Percentiles rank a stretch among this genome's conserved stretches.
Evolutionary conservation across 768 basidiomycete species (phyloP).

Genomic region (Suillus variegatus): DNA sequence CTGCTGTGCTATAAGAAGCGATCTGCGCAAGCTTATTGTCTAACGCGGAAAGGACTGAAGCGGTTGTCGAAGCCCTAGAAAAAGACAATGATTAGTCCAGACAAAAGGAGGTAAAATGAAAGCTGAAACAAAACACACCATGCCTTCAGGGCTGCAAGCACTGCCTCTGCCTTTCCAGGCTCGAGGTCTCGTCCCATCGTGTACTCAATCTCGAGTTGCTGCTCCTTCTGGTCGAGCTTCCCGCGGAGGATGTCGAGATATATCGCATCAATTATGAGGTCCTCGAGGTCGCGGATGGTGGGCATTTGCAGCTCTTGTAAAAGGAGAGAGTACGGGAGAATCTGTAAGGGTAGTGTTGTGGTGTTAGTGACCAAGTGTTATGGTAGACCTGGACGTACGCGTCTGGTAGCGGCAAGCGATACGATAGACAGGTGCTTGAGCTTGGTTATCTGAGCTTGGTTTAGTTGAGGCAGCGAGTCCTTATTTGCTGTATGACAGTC

Average conservation of each 20-base stretch:
- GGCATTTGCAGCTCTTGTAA: constrained; percentile 71
- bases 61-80: constrained; percentile 68
- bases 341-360: constrained; percentile 42
- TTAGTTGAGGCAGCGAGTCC: constrained; percentile 64
- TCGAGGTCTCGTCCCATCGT: constrained; percentile 93
- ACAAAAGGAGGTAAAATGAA: background rate
- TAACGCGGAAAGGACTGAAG: constrained; percentile 68
- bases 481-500: constrained; percentile 54
- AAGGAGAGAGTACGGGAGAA: constrained; percentile 78
- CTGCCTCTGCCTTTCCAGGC: constrained; percentile 61
- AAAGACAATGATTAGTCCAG: constrained; percentile 15
- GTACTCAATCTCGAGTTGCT: constrained; percentile 89
- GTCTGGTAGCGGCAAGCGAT: constrained; percentile 71
- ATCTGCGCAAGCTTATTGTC: constrained; percentile 67
- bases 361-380: constrained; percentile 2
- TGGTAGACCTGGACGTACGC: constrained; percentile 51
- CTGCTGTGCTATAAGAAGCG: constrained; percentile 41
- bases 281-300: constrained; percentile 87
- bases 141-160: constrained; percentile 62
- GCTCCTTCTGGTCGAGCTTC: constrained; percentile 90
- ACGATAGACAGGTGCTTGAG: constrained; percentile 93
- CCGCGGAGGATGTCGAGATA: constrained; percentile 89
- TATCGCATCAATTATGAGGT: constrained; percentile 95
- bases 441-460: constrained; percentile 75
- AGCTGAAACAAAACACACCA: constrained; percentile 48